phyloP scores from a whole-genome alignment of 2,329 filamentous ascomycete genomes.

The Pseudogymnoascus sp. region DNA sequence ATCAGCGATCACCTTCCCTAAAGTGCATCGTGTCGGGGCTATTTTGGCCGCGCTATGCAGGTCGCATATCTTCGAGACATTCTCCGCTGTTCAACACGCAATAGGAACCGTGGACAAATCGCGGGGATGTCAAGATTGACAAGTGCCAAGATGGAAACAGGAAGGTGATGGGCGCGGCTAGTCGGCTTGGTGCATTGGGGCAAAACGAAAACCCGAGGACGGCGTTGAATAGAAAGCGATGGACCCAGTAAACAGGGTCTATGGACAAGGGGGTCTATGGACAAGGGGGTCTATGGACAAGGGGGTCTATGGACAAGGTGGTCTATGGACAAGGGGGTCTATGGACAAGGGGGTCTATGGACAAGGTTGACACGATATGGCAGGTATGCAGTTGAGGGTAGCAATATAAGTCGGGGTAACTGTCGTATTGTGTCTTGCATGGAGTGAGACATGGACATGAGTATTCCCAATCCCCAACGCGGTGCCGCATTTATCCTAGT shows the following conservation, averaged over 20 bases:
- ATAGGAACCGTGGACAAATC: not conserved
- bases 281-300: not conserved
- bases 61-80: not conserved
- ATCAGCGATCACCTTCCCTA: constrained; percentile 3
- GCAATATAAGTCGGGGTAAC: not conserved
- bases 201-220: not conserved
- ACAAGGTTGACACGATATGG: not conserved
- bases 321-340: not conserved
- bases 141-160: constrained; percentile 2
- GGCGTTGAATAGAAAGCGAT: not conserved
- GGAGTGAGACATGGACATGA: not conserved
- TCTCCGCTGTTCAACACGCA: not conserved
- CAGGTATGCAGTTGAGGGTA: not conserved
- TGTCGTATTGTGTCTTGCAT: not conserved
- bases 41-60: not conserved
- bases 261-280: not conserved
- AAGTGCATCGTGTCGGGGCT: not conserved
- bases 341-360: not conserved
- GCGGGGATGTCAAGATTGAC: not conserved
- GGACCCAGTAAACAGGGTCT: not conserved
- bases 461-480: not conserved
- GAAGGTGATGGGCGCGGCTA: not conserved
- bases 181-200: not conserved
- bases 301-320: not conserved
- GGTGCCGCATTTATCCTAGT: not conserved